Percentiles rank a stretch among this genome's conserved stretches.
Evolutionary conservation across 1,284 basidiomycete genomes (phyloP).

Genomic region (Leucoagaricus sp.): DNA sequence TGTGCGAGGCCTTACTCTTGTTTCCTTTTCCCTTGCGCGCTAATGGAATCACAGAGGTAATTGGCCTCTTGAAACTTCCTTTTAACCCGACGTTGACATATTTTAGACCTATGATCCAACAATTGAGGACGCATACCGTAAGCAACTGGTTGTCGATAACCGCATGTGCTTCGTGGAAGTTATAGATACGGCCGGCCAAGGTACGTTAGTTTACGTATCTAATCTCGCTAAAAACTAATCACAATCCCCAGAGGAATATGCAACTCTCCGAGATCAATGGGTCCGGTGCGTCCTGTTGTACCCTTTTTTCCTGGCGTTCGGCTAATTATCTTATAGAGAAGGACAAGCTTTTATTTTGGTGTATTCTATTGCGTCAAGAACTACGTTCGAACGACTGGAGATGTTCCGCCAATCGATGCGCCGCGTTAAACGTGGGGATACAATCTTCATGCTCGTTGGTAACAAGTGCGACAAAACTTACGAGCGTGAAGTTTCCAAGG

Average conservation of each 20-base stretch:
- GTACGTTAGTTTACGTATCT: constrained; percentile 44
- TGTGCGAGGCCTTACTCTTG: constrained; percentile 19
- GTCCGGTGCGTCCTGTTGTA: constrained; percentile 70
- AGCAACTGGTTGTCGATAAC: constrained; percentile 90
- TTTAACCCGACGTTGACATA: constrained; percentile 16
- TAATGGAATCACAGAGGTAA: constrained; percentile 46
- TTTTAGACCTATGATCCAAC: constrained; percentile 84
- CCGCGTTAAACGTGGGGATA: constrained; percentile 88
- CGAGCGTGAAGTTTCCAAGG: constrained; percentile 84
- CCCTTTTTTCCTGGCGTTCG: constrained; percentile 5
- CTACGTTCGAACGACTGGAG: constrained; percentile 92
- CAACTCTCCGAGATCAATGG: constrained; percentile 98
- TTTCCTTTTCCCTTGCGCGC: background rate
- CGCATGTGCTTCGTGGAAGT: constrained; percentile 92
- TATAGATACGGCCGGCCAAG: constrained; percentile 93
- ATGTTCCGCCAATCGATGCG: constrained; percentile 95
- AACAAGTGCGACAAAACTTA: constrained; percentile 90
- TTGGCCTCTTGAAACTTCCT: constrained; percentile 20
- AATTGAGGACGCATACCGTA: constrained; percentile 94
- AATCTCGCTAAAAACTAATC: constrained; percentile 18
- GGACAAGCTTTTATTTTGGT: constrained; percentile 99
- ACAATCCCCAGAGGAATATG: constrained; percentile 80
- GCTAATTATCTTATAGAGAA: constrained; percentile 58
- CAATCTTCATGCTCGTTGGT: constrained; percentile 87
- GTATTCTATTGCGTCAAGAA: constrained; percentile 95